Conservation (phyloP, 208 protist species). For the Entamoeba invadens region DNA sequence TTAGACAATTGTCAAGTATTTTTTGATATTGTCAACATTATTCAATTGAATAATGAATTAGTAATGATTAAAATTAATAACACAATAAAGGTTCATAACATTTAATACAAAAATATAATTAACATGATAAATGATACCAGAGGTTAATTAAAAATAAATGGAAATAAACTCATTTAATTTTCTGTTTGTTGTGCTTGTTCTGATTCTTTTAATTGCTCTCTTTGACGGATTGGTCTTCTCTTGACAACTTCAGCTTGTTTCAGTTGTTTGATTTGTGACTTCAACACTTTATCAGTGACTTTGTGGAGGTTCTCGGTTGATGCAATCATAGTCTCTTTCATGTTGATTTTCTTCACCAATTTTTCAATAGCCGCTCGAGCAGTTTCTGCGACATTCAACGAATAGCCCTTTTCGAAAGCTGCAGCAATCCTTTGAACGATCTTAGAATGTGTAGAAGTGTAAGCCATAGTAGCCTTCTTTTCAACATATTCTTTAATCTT, state of each 20-base stretch:
- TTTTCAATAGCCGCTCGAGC: background rate
- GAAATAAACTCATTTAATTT: too few relatives aligned
- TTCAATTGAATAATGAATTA: too few relatives aligned
- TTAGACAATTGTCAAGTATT: too few relatives aligned
- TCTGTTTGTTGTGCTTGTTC: too few relatives aligned
- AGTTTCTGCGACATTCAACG: background rate
- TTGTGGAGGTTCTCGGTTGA: background rate
- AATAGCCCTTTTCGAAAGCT: background rate
- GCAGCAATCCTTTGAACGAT: background rate
- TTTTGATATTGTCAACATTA: too few relatives aligned
- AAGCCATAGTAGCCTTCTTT: background rate
- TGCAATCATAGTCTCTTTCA: background rate
- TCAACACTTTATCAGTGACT: background rate
- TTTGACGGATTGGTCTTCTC: too few relatives aligned
- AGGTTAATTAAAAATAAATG: too few relatives aligned
- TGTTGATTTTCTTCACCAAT: background rate
- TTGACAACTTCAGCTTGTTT: background rate
- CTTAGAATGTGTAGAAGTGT: background rate
- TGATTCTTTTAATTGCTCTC: too few relatives aligned
- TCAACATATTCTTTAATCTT: background rate
- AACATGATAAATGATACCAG: too few relatives aligned
- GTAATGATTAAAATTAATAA: too few relatives aligned
- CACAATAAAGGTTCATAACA: too few relatives aligned
- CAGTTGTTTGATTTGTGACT: background rate
- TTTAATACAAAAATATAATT: too few relatives aligned